phyloP scores from a whole-genome alignment of 345 rosid genomes.

The Populus euphratica region DNA sequence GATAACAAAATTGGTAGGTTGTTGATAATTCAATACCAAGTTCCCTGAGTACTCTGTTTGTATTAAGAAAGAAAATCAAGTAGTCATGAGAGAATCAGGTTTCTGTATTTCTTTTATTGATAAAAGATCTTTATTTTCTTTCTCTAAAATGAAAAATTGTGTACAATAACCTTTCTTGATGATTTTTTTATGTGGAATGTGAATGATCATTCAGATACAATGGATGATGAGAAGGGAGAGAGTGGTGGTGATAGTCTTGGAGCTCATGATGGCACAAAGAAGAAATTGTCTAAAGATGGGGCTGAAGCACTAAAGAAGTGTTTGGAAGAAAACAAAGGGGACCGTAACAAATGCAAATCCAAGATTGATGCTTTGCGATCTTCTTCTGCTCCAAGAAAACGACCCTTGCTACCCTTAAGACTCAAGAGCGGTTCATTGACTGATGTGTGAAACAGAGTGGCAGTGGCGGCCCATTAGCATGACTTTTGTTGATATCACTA shows the following conservation, averaged over 20 bases:
- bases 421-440: slow-evolving; percentile 33
- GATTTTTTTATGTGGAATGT: neutral
- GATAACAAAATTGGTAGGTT: neutral
- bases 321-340: slow-evolving; percentile 38
- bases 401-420: slow-evolving; percentile 13
- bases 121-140: neutral
- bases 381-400: slow-evolving; percentile 11
- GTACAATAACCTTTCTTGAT: neutral
- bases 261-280: neutral
- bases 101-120: neutral
- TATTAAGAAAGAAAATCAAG: neutral
- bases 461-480: neutral
- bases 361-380: slow-evolving; percentile 34
- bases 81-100: neutral
- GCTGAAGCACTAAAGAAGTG: slow-evolving; percentile 31
- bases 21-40: neutral
- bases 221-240: slow-evolving; percentile 26
- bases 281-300: slow-evolving; percentile 16
- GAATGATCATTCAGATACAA: neutral
- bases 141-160: neutral
- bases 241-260: neutral
- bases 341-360: slow-evolving; percentile 37
- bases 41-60: neutral
- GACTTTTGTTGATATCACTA: neutral
- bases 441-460: slow-evolving; percentile 27